Percentiles rank a stretch among this genome's conserved stretches.
Evolutionary conservation across 257 asterid species (phyloP).

Genomic region (Lithospermum erythrorhizon): DNA sequence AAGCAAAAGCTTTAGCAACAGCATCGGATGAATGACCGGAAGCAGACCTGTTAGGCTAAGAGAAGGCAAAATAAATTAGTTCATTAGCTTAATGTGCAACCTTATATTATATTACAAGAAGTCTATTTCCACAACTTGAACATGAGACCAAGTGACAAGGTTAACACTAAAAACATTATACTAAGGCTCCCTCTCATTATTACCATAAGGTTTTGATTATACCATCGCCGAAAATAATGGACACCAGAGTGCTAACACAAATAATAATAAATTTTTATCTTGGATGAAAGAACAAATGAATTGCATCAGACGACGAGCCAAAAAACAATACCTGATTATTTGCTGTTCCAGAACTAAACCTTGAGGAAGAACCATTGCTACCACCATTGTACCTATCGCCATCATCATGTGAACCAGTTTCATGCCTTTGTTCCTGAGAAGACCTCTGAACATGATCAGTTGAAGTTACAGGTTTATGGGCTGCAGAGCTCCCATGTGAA

Average conservation of each 20-base stretch:
- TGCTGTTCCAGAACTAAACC: slow-evolving; percentile 29
- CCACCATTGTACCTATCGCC: slow-evolving; percentile 31
- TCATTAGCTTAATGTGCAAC: background rate
- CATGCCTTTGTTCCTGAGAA: slow-evolving; percentile 29
- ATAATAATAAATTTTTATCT: too few species aligned
- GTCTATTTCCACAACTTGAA: too few species aligned
- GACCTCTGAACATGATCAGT: slow-evolving; percentile 50
- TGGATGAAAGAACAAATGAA: too few species aligned
- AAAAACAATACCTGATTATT: slow-evolving; percentile 31
- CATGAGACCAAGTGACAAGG: too few species aligned
- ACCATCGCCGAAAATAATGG: too few species aligned
- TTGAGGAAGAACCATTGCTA: slow-evolving; percentile 35
- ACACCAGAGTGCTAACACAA: too few species aligned
- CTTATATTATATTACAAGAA: background rate
- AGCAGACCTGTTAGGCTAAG: slow-evolving; percentile 32
- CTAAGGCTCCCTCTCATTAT: too few species aligned
- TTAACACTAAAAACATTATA: too few species aligned
- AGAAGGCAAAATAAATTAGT: slow-evolving; percentile 4
- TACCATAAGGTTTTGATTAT: too few species aligned
- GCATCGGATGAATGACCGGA: slow-evolving; percentile 35
- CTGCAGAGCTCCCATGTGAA: slow-evolving; percentile 24
- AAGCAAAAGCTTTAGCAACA: slow-evolving; percentile 26
- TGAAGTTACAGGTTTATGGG: slow-evolving; percentile 47
- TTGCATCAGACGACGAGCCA: background rate
- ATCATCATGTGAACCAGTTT: slow-evolving; percentile 16